These are phyloP conservation scores for Microthlaspi erraticum DNA, from an alignment of 345 rosid genomes.

Conservation along the genomic window DNA sequence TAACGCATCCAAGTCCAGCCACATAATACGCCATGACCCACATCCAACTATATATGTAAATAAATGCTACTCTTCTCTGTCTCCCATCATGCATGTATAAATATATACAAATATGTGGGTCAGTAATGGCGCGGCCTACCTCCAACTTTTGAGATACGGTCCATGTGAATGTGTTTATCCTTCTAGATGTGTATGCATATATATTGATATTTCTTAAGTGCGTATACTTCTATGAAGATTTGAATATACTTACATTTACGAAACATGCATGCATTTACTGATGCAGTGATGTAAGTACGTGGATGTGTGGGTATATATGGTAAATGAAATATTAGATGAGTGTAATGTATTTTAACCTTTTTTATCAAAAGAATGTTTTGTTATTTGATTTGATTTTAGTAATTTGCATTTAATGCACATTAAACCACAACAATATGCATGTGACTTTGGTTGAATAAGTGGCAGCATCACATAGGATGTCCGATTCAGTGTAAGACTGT, in stretches of 20 bases:
- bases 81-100: constrained; percentile 37
- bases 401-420: constrained; percentile 21
- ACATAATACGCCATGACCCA: constrained; percentile 40
- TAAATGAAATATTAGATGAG: constrained; percentile 2
- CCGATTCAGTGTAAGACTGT: constrained; percentile 24
- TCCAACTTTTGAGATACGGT: constrained; percentile 15
- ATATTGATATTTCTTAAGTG: background rate
- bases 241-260: background rate
- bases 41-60: constrained; percentile 31
- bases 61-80: constrained; percentile 40
- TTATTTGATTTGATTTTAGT: constrained; percentile 3
- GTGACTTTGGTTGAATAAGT: constrained; percentile 34
- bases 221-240: background rate
- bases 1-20: constrained; percentile 34
- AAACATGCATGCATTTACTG: constrained; percentile 26
- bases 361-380: constrained; percentile 30
- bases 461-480: constrained; percentile 41
- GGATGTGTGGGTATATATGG: background rate
- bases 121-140: constrained; percentile 33
- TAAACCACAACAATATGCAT: constrained; percentile 37
- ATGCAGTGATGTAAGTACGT: constrained; percentile 6
- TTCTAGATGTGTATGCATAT: constrained; percentile 14
- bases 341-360: constrained; percentile 7
- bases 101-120: constrained; percentile 38
- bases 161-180: constrained; percentile 23